phyloP scores from a whole-genome alignment of 192 early-diverging fungal species.

The Pilobolus umbonatus region DNA sequence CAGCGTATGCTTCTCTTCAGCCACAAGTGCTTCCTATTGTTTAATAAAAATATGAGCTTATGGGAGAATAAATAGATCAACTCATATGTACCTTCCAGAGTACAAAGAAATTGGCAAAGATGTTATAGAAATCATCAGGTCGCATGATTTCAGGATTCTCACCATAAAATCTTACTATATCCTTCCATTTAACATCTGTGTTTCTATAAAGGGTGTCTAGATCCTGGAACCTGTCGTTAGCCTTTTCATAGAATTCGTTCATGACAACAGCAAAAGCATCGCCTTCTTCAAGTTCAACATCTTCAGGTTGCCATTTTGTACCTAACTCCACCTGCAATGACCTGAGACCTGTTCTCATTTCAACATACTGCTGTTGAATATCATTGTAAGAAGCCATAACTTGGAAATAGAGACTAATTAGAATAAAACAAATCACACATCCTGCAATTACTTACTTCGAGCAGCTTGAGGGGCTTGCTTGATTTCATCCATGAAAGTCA shows the following conservation, averaged over 20 bases:
- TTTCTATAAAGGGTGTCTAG: constrained; percentile 53
- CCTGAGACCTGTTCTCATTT: constrained; percentile 32
- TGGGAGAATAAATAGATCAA: not conserved
- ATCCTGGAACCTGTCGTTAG: constrained; percentile 52
- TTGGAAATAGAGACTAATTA: not conserved
- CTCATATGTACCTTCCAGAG: constrained; percentile 62
- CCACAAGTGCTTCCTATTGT: constrained; percentile 17
- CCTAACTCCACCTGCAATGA: constrained; percentile 40
- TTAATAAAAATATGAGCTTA: not conserved
- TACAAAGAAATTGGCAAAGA: constrained; percentile 66
- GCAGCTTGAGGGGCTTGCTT: constrained; percentile 60
- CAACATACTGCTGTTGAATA: constrained; percentile 30
- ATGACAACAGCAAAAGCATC: constrained; percentile 68
- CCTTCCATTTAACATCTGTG: constrained; percentile 68
- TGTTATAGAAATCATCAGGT: constrained; percentile 79
- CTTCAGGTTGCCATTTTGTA: constrained; percentile 34
- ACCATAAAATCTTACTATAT: constrained; percentile 64
- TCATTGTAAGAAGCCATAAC: constrained; percentile 31
- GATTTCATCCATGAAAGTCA: constrained; percentile 63
- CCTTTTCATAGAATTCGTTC: constrained; percentile 53
- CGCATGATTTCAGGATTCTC: constrained; percentile 64
- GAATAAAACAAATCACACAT: too few relatives aligned
- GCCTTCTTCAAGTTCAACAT: constrained; percentile 38
- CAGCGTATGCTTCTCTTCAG: constrained; percentile 17
- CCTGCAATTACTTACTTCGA: constrained; percentile 38